Conservation (phyloP, 2,329 filamentous ascomycete genomes). For the Aspergillus sp. region DNA sequence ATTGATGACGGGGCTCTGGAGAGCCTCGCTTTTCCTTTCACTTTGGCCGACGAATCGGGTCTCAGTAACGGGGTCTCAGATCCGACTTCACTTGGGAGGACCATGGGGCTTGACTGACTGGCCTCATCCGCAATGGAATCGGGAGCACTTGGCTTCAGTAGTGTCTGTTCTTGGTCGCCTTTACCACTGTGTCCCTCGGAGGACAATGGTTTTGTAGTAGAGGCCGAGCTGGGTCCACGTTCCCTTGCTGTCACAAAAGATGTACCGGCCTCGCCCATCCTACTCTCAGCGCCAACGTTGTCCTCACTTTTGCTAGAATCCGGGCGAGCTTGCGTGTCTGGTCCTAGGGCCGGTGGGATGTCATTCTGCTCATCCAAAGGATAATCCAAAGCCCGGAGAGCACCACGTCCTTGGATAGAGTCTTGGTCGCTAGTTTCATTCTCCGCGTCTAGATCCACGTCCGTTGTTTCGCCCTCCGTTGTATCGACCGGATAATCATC, state of each 20-base stretch:
- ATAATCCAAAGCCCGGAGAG: constrained; percentile 26
- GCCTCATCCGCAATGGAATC: constrained; percentile 18
- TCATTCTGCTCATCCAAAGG: constrained; percentile 19
- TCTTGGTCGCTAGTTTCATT: constrained; percentile 10
- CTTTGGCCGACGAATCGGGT: constrained; percentile 17
- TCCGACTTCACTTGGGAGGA: constrained; percentile 29
- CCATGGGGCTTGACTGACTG: constrained; percentile 23
- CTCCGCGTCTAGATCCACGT: constrained; percentile 10
- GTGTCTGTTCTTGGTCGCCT: constrained; percentile 3
- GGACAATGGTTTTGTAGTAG: constrained; percentile 15
- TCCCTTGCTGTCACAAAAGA: constrained; percentile 36
- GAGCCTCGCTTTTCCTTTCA: constrained; percentile 17
- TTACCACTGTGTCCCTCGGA: constrained; percentile 12
- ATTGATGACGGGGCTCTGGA: constrained; percentile 11
- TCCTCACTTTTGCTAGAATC: constrained; percentile 1
- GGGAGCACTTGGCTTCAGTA: background rate
- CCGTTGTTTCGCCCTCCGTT: constrained; percentile 16
- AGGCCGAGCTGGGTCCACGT: constrained; percentile 12
- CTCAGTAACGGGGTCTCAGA: constrained; percentile 37
- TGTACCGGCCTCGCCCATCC: constrained; percentile 21
- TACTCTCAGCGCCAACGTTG: constrained; percentile 7
- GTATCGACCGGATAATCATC: constrained; percentile 11
- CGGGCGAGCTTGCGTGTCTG: background rate
- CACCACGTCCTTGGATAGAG: background rate
- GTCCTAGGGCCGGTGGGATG: constrained; percentile 1